phyloP scores from a whole-genome alignment of 2,329 filamentous ascomycete species.

The Nothophaeocryptopus gaeumannii region DNA sequence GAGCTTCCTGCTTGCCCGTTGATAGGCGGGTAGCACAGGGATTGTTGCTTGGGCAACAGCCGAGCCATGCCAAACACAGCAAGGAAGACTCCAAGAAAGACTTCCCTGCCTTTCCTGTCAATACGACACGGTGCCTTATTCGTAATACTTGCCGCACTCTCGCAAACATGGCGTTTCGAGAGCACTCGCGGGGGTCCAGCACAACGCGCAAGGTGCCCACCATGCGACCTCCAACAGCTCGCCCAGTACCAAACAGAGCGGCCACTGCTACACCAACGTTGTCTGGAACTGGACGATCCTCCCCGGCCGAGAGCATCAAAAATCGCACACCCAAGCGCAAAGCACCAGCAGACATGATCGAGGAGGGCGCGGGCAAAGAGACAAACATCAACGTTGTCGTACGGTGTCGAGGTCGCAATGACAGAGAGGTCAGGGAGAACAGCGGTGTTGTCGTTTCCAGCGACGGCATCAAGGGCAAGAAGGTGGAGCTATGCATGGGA shows the following conservation, averaged over 20 bases:
- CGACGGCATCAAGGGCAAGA: slow-evolving; percentile 81
- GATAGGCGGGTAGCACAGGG: too few species aligned
- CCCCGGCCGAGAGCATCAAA: slow-evolving; percentile 66
- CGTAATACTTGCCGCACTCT: too few species aligned
- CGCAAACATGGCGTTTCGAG: background rate
- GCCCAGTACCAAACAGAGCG: slow-evolving; percentile 40
- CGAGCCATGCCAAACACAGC: too few species aligned
- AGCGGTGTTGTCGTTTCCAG: slow-evolving; percentile 88
- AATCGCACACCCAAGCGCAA: slow-evolving; percentile 71
- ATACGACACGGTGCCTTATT: too few species aligned
- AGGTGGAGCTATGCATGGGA: slow-evolving; percentile 85
- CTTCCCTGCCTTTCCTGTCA: too few species aligned
- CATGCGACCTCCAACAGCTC: slow-evolving; percentile 56
- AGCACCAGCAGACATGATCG: slow-evolving; percentile 63
- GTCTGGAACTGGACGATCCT: slow-evolving; percentile 53
- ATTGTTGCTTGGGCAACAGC: too few species aligned
- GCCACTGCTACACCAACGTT: slow-evolving; percentile 47
- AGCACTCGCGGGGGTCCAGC: slow-evolving; percentile 13
- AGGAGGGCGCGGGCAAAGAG: slow-evolving; percentile 67
- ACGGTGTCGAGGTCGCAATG: slow-evolving; percentile 85
- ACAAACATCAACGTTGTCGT: slow-evolving; percentile 99
- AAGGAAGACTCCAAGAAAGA: too few species aligned
- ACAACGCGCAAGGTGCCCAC: slow-evolving; percentile 32
- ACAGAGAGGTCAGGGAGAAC: slow-evolving; percentile 90
- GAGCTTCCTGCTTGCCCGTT: too few species aligned